These are phyloP conservation scores for Solanum tacnaense DNA, from an alignment of 257 asterid species.

Conservation along the genomic window DNA sequence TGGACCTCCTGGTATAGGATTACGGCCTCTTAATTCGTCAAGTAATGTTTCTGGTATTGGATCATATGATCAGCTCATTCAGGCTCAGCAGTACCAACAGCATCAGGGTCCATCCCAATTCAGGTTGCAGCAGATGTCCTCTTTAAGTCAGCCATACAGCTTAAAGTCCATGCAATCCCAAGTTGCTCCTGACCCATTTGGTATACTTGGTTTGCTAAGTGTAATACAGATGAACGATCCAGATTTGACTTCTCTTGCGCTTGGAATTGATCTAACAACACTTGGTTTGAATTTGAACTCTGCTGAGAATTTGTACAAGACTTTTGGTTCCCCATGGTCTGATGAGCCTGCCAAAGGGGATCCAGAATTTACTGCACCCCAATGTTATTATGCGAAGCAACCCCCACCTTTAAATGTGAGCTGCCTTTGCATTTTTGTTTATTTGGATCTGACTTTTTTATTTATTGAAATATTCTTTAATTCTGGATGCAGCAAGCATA, in stretches of 20 bases:
- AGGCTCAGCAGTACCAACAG: constrained; percentile 54
- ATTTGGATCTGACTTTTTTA: not conserved
- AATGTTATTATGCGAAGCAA: constrained; percentile 57
- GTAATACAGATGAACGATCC: constrained; percentile 56
- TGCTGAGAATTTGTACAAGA: constrained; percentile 63
- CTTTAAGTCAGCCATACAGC: constrained; percentile 28
- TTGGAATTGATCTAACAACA: constrained; percentile 69
- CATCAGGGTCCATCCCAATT: constrained; percentile 61
- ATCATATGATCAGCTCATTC: constrained; percentile 31
- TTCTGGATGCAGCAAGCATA: constrained; percentile 43
- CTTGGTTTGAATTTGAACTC: constrained; percentile 81
- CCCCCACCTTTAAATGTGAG: constrained; percentile 60
- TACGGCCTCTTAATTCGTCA: constrained; percentile 17
- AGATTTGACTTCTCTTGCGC: constrained; percentile 57
- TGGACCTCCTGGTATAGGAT: constrained; percentile 21
- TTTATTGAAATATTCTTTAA: not conserved
- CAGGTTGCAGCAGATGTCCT: constrained; percentile 14
- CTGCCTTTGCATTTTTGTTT: not conserved
- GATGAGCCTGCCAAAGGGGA: constrained; percentile 83
- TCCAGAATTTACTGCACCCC: constrained; percentile 60
- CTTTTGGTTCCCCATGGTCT: constrained; percentile 89
- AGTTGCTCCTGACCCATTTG: constrained; percentile 54
- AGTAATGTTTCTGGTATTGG: constrained; percentile 24
- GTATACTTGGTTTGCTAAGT: constrained; percentile 70
- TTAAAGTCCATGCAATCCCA: constrained; percentile 40